A percentile compares a stretch with the other conserved stretches of the same genome.
These are phyloP conservation scores for Fusarium bactridioides DNA, from an alignment of 2,329 filamentous ascomycete species.

Conservation along the genomic window DNA sequence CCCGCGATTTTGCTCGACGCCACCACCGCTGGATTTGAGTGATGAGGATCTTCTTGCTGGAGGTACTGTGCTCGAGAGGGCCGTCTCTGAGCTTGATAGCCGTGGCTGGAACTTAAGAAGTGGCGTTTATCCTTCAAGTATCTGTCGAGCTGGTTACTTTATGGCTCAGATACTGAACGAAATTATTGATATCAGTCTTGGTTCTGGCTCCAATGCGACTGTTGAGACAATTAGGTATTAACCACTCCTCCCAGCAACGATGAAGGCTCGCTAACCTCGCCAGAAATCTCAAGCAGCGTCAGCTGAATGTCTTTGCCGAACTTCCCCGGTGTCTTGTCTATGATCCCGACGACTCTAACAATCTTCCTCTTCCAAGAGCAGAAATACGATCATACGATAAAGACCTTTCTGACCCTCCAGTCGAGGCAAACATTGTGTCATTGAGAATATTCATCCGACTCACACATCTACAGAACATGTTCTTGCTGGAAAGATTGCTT, in stretches of 20 bases:
- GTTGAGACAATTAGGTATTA: not conserved
- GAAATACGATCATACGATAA: rapidly evolving
- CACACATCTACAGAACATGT: conserved; percentile 13
- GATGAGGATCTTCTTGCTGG: conserved; percentile 1
- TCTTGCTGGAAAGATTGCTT: not conserved
- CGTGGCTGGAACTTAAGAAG: not conserved
- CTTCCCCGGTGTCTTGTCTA: not conserved
- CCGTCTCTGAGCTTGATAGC: not conserved
- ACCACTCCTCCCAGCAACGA: rapidly evolving
- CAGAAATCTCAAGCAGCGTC: not conserved
- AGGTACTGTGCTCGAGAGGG: not conserved
- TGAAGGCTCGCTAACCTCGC: rapidly evolving
- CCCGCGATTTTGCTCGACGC: not conserved
- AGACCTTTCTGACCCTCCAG: not conserved
- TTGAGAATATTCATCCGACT: not conserved
- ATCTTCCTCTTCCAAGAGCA: not conserved
- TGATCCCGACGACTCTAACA: rapidly evolving
- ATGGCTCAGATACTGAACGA: not conserved
- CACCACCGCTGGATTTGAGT: not conserved
- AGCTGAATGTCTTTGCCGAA: not conserved
- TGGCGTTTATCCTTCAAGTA: not conserved
- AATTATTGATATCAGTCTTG: not conserved
- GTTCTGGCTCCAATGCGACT: not conserved
- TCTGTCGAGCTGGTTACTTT: not conserved
- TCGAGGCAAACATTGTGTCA: not conserved